Evolutionary conservation across 1,284 basidiomycete genomes (phyloP).

Genomic region (Rhodofomes roseus): DNA sequence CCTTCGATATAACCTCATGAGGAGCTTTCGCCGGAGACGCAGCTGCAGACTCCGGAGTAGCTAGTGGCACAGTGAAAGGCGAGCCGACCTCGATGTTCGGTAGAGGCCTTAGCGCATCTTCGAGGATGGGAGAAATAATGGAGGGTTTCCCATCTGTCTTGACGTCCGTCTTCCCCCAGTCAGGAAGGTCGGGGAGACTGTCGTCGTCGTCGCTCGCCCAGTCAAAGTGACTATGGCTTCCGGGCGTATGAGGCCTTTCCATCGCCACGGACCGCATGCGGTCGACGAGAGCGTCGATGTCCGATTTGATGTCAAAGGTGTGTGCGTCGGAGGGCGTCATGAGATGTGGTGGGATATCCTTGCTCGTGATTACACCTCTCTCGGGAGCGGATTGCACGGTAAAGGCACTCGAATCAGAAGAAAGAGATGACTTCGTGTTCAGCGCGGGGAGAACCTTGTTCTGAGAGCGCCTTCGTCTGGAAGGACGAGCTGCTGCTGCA

Average conservation of each 20-base stretch:
- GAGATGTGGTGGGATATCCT: constrained; percentile 64
- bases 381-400: constrained; percentile 14
- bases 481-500: constrained; percentile 16
- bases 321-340: constrained; percentile 26
- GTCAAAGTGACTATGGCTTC: constrained; percentile 64
- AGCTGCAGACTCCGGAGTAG: background rate
- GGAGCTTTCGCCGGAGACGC: background rate
- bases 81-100: constrained; percentile 38
- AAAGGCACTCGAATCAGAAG: constrained; percentile 18
- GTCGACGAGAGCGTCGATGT: constrained; percentile 70
- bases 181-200: constrained; percentile 73
- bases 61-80: constrained; percentile 8
- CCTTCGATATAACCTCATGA: background rate
- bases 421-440: constrained; percentile 23
- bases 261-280: constrained; percentile 67
- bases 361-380: constrained; percentile 28
- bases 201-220: constrained; percentile 85
- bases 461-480: constrained; percentile 26
- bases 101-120: constrained; percentile 60
- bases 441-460: constrained; percentile 14
- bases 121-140: constrained; percentile 65
- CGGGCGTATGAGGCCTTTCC: constrained; percentile 67
- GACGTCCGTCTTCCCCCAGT: constrained; percentile 59
- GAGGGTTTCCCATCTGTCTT: constrained; percentile 22
- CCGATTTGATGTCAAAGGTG: constrained; percentile 47